These are phyloP conservation scores for Suhomyces sp. DNA, from an alignment of 805 yeast genomes.

Conservation along the genomic window DNA sequence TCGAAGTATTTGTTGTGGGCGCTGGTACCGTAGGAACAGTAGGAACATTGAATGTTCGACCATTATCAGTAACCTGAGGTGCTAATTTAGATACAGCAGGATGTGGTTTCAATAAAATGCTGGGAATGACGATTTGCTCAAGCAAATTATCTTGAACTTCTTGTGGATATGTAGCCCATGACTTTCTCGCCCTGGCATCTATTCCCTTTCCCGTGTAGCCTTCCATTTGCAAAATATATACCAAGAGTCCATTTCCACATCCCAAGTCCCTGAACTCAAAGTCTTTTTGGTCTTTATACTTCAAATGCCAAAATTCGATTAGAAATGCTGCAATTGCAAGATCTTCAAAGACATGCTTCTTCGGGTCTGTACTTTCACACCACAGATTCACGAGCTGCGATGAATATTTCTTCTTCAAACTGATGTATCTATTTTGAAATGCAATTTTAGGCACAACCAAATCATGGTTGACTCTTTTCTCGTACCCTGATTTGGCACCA, in stretches of 20 bases:
- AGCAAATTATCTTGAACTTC: slow-evolving; percentile 55
- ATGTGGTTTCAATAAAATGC: slow-evolving; percentile 65
- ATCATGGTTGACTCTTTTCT: slow-evolving; percentile 87
- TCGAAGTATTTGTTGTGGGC: slow-evolving; percentile 1
- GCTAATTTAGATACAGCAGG: slow-evolving; percentile 55
- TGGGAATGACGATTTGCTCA: slow-evolving; percentile 85
- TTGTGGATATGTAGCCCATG: slow-evolving; percentile 79
- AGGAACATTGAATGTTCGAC: slow-evolving; percentile 53
- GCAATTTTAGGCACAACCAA: slow-evolving; percentile 75
- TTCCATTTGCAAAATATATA: slow-evolving; percentile 70
- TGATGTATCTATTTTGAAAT: slow-evolving; percentile 80
- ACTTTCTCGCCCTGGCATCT: slow-evolving; percentile 85
- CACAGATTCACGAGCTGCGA: slow-evolving; percentile 71
- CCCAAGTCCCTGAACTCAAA: slow-evolving; percentile 87
- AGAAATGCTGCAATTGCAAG: slow-evolving; percentile 92
- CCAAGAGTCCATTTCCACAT: slow-evolving; percentile 91
- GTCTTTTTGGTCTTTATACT: slow-evolving; percentile 37
- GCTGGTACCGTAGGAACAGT: slow-evolving; percentile 14
- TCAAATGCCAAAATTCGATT: slow-evolving; percentile 75
- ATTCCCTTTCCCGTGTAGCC: slow-evolving; percentile 83
- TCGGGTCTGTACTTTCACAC: slow-evolving; percentile 94
- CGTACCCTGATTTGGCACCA: slow-evolving; percentile 83
- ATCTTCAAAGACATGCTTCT: slow-evolving; percentile 95
- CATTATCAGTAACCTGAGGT: slow-evolving; percentile 60
- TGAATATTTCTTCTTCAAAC: slow-evolving; percentile 80